A percentile compares a stretch with the other conserved stretches of the same genome.
Conservation (phyloP, 106 monocot species). For the Apostasia ramifera region DNA sequence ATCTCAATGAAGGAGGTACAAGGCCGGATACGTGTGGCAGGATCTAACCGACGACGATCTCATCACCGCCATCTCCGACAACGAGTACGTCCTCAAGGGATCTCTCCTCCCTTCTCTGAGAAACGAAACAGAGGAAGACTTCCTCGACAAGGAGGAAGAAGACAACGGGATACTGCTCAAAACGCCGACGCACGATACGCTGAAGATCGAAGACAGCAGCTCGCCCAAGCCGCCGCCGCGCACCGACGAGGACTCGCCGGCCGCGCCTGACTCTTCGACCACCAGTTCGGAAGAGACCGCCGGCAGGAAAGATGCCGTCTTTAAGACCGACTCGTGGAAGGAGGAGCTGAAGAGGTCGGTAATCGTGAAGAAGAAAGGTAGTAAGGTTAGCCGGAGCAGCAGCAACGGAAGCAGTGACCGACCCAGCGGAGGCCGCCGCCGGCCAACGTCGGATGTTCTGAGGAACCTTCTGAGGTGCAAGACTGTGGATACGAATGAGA, state of each 20-base stretch:
- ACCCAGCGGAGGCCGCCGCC: not conserved
- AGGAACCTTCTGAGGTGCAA: conserved; percentile 9
- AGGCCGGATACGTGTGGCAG: conserved; percentile 15
- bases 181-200: not conserved
- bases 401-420: not conserved
- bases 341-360: not conserved
- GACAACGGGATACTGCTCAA: no score
- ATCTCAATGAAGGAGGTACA: conserved; percentile 4
- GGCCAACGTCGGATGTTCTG: not conserved
- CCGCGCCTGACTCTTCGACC: not conserved
- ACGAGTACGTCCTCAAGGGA: conserved; percentile 17
- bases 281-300: not conserved
- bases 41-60: conserved; percentile 15
- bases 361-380: not conserved
- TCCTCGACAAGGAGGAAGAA: not conserved
- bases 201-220: not conserved
- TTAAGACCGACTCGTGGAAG: not conserved
- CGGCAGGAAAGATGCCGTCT: not conserved
- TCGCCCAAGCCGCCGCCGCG: not conserved
- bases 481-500: not conserved
- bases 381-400: not conserved
- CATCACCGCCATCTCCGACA: conserved; percentile 11
- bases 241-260: not conserved
- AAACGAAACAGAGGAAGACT: not conserved
- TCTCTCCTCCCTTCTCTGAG: conserved; percentile 1